These are phyloP conservation scores for Pythium grandisporangium DNA, from an alignment of 352 stramenopile species.

Conservation along the genomic window DNA sequence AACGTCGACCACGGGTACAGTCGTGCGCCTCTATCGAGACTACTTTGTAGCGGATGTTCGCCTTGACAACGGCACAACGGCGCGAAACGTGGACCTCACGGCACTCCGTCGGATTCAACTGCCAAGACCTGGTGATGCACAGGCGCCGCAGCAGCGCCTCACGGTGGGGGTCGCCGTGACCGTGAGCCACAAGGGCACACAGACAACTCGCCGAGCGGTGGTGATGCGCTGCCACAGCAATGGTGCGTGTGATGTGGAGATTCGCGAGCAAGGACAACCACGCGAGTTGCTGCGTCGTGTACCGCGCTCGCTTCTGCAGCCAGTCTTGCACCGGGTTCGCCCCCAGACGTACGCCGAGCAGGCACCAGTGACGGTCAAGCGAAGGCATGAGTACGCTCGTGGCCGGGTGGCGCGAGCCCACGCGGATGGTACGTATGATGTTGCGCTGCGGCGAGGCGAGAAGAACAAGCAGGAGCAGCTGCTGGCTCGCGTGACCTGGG, in stretches of 20 bases:
- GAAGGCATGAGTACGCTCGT: slow-evolving; percentile 44
- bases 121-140: slow-evolving; percentile 1
- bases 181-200: slow-evolving; percentile 41
- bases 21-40: slow-evolving; percentile 51
- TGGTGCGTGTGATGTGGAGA: slow-evolving; percentile 49
- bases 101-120: slow-evolving; percentile 21
- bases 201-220: slow-evolving; percentile 29
- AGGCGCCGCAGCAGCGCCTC: background rate
- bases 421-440: slow-evolving; percentile 45
- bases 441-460: slow-evolving; percentile 15
- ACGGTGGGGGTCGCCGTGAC: slow-evolving; percentile 21
- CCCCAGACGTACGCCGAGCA: slow-evolving; percentile 24
- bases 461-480: slow-evolving; percentile 3
- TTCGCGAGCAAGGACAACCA: slow-evolving; percentile 35
- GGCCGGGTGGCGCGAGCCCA: slow-evolving; percentile 25
- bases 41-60: slow-evolving; percentile 66
- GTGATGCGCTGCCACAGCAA: slow-evolving; percentile 45
- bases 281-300: slow-evolving; percentile 33
- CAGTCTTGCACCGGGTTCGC: slow-evolving; percentile 13
- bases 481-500: slow-evolving; percentile 21
- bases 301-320: slow-evolving; percentile 11
- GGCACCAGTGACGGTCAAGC: slow-evolving; percentile 37
- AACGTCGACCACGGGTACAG: slow-evolving; percentile 32
- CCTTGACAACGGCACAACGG: slow-evolving; percentile 43
- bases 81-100: slow-evolving; percentile 52